phyloP scores from a whole-genome alignment of 2,329 filamentous ascomycete genomes.

The Diaporthe sp. region DNA sequence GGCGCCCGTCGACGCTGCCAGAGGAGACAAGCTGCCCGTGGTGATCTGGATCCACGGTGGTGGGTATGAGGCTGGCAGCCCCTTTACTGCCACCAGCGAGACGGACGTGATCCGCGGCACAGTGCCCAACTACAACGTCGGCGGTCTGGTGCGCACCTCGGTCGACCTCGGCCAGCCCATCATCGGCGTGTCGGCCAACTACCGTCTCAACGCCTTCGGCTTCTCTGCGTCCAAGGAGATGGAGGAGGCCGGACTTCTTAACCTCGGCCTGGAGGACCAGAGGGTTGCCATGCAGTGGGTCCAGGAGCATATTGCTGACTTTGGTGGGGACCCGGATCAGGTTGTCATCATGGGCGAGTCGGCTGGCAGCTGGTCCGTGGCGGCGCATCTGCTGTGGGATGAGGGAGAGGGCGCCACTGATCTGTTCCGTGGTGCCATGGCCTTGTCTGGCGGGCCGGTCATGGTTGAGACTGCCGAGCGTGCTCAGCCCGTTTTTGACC shows the following conservation, averaged over 20 bases:
- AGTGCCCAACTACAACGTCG: neutral
- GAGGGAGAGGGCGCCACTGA: neutral
- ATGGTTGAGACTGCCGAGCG: constrained; percentile 22
- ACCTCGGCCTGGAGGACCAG: constrained; percentile 64
- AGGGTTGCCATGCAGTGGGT: constrained; percentile 61
- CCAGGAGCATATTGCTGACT: constrained; percentile 60
- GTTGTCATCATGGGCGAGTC: constrained; percentile 66
- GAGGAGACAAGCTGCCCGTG: constrained; percentile 13
- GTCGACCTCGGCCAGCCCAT: constrained; percentile 52
- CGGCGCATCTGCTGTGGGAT: constrained; percentile 53
- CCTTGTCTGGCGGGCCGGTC: constrained; percentile 5
- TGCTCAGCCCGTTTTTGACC: neutral
- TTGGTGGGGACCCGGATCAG: constrained; percentile 59
- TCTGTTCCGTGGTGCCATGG: constrained; percentile 10
- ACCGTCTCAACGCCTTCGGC: constrained; percentile 62
- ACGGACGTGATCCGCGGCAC: neutral
- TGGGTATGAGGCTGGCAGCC: neutral
- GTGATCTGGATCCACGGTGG: constrained; percentile 34
- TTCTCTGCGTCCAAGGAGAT: constrained; percentile 60
- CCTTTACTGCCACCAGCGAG: neutral
- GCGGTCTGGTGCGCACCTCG: neutral
- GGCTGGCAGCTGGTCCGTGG: constrained; percentile 62
- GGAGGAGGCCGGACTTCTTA: constrained; percentile 55
- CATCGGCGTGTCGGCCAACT: constrained; percentile 64
- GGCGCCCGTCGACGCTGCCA: neutral